phyloP scores from a whole-genome alignment of 179 eudicot species.

The Spinacia oleracea region DNA sequence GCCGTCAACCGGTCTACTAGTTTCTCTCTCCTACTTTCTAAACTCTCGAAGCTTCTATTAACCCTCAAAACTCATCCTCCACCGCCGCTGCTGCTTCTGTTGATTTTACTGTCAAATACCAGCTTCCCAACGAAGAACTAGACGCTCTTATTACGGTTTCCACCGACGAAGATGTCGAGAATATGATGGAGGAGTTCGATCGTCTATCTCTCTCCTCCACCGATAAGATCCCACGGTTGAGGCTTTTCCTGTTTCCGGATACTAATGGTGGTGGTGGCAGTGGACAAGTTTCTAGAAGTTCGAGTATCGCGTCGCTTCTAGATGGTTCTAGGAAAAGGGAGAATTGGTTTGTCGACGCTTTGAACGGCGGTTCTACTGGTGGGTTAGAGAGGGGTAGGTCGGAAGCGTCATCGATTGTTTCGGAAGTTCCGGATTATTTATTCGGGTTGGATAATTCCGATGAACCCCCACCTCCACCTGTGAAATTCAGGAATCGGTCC shows the following conservation, averaged over 20 bases:
- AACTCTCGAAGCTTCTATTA: conserved; percentile 41
- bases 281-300: conserved; percentile 36
- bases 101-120: conserved; percentile 66
- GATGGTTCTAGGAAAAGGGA: conserved; percentile 83
- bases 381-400: conserved; percentile 71
- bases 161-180: conserved; percentile 80
- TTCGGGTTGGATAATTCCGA: conserved; percentile 81
- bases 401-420: conserved; percentile 72
- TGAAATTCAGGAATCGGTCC: conserved; percentile 38
- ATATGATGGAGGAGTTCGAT: conserved; percentile 86
- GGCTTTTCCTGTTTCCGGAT: conserved; percentile 61
- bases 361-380: conserved; percentile 52
- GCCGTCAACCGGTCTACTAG: conserved; percentile 49
- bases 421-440: conserved; percentile 88
- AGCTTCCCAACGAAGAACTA: conserved; percentile 87
- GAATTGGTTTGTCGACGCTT: conserved; percentile 84
- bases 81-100: conserved; percentile 9
- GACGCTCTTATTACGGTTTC: conserved; percentile 79
- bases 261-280: background rate
- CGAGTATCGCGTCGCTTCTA: conserved; percentile 65
- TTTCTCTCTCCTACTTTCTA: conserved; percentile 26
- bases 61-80: background rate
- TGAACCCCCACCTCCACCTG: conserved; percentile 31
- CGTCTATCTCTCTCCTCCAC: conserved; percentile 5
- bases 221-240: conserved; percentile 47